Evolutionary conservation across 805 yeast genomes (phyloP), one percentile per base, ranked within the genome.

Genomic region (Myxozyma mucilagina): DNA sequence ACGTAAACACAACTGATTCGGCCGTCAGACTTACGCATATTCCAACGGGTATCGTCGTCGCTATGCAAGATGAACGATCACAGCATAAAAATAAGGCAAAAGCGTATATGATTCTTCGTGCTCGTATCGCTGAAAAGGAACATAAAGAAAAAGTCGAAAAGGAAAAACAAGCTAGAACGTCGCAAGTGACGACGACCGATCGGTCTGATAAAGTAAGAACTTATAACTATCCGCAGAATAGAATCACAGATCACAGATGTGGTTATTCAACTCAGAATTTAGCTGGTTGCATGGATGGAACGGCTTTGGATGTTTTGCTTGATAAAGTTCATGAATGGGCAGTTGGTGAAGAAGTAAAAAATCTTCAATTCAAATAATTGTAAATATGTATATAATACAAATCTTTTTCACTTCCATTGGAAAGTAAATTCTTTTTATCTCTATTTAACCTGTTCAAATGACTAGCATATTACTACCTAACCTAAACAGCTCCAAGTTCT

Each of bases 1-100:
- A 93, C 71, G 99, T 93, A 41, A 93, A 93, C 72, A 93, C 97
- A 13, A 94, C 98, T 0, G 98, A 93, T 71, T 90, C 97, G 1
- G 99, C 99, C 0, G 98, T 94, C 13, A 80, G 99, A 68, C 76
- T 94, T 32, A 90, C 93, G 1, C 99, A 94, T 75, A 78, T 88
- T 14, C 97, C 98, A 4, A 85, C 97, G 0, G 97, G 97, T 2
- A 85, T 90, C 43, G 85, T 84, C 4, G 97, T 94, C 1, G 81
- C 85, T 52, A 96, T 92, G 78, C 98, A 94, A 72, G 97, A 94
- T 72, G 97, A 90, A 71, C 78, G 99, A 64, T 92, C 97, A 0
- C 99, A 94, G 75, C 97, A 93, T 62, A 84, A 85, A 70, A 94
- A 94, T 74, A 92, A 90, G 72, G 97, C 96, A 14, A 90, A 89